phyloP scores from a whole-genome alignment of 2,329 filamentous ascomycete genomes.

The Xylaria sp. region DNA sequence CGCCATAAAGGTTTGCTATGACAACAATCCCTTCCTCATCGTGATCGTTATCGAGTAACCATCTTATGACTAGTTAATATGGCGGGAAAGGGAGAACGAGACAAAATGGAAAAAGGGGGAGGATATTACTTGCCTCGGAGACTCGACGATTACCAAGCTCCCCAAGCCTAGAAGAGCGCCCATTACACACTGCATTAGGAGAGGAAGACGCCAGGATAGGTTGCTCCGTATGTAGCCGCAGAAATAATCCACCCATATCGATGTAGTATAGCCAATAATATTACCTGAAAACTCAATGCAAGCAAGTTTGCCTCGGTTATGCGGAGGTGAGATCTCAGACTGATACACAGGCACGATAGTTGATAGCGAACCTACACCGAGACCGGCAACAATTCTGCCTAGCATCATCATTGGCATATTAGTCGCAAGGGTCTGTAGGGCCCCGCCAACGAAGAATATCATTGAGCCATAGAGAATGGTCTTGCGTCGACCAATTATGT shows the following conservation, averaged over 20 bases:
- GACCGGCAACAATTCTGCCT: constrained; percentile 83
- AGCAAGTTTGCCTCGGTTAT: constrained; percentile 93
- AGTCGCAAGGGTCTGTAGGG: constrained; percentile 82
- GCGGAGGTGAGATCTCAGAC: constrained; percentile 94
- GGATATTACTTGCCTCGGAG: constrained; percentile 74
- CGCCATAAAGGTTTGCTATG: constrained; percentile 96
- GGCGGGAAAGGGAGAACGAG: constrained; percentile 14
- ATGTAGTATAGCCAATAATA: constrained; percentile 93
- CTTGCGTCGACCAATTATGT: constrained; percentile 87
- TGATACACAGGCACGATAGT: constrained; percentile 95
- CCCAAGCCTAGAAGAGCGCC: constrained; percentile 85
- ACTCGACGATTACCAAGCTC: constrained; percentile 94
- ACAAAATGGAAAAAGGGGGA: neutral
- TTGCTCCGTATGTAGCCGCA: constrained; percentile 89
- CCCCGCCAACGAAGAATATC: constrained; percentile 86
- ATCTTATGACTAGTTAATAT: constrained; percentile 66
- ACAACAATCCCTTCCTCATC: constrained; percentile 99
- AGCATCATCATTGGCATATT: constrained; percentile 91
- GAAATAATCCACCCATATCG: constrained; percentile 98
- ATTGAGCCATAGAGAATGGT: constrained; percentile 95
- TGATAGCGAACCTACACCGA: constrained; percentile 88
- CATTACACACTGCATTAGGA: constrained; percentile 96
- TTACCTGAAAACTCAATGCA: constrained; percentile 99
- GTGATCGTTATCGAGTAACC: constrained; percentile 96
- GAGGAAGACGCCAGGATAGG: constrained; percentile 88